A percentile compares a stretch with the other conserved stretches of the same genome.
These are phyloP conservation scores for Haberlea rhodopensis DNA, from an alignment of 257 asterid species.

Conservation along the genomic window DNA sequence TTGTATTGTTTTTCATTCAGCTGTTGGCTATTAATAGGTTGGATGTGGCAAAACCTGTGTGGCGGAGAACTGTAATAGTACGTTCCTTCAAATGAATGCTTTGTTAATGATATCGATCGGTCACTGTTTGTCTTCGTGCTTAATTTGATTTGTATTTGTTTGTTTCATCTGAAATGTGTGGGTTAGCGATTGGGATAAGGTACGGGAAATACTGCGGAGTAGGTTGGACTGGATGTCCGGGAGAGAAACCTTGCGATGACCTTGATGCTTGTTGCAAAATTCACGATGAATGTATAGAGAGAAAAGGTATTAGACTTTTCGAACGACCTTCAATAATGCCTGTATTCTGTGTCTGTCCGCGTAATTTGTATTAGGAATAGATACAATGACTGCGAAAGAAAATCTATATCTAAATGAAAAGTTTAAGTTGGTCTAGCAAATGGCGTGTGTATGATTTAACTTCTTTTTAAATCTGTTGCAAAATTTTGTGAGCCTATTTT, in stretches of 20 bases:
- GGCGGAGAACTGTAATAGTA: conserved; percentile 67
- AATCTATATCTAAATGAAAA: too few relatives aligned
- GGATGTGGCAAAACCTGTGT: conserved; percentile 69
- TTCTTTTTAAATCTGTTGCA: background rate
- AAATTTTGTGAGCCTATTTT: background rate
- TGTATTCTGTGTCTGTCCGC: background rate
- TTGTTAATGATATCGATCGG: background rate
- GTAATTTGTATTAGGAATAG: background rate
- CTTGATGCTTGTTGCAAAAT: conserved; percentile 86
- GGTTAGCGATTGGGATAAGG: conserved; percentile 69
- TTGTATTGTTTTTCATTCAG: background rate
- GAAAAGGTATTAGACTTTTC: conserved; percentile 49
- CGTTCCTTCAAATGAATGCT: conserved; percentile 7
- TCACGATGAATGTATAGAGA: conserved; percentile 81
- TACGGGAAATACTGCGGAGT: conserved; percentile 95
- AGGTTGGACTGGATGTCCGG: conserved; percentile 90
- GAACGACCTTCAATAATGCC: background rate
- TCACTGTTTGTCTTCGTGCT: background rate
- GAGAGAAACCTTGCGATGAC: conserved; percentile 96
- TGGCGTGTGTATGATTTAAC: background rate
- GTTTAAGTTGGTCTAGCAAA: background rate
- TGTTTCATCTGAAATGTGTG: conserved; percentile 21
- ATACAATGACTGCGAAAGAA: conserved; percentile 1
- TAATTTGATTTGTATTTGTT: background rate
- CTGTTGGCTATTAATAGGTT: conserved; percentile 35